Evolutionary conservation across 805 yeast genomes (phyloP).

Genomic region (Metschnikowia matae): DNA sequence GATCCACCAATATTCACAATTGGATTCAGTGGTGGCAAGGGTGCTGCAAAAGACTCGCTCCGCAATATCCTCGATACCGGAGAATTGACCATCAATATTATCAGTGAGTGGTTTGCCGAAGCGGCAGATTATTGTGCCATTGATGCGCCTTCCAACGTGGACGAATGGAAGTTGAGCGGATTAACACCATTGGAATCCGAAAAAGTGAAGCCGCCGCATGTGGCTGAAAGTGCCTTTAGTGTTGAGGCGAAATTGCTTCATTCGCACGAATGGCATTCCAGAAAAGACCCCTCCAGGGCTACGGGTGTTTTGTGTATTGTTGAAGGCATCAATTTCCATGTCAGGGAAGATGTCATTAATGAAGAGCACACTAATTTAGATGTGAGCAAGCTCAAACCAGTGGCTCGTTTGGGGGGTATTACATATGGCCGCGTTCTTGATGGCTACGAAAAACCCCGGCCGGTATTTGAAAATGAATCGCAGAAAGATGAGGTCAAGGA

Average conservation of each 20-base stretch:
- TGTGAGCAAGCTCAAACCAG: conserved; percentile 46
- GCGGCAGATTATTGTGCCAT: conserved; percentile 53
- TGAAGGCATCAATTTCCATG: conserved; percentile 57
- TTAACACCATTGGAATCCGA: conserved; percentile 44
- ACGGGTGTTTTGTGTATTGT: conserved; percentile 42
- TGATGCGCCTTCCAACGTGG: conserved; percentile 45
- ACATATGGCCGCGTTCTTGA: conserved; percentile 42
- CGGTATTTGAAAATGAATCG: conserved; percentile 27
- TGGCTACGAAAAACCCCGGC: conserved; percentile 47
- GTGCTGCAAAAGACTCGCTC: conserved; percentile 46
- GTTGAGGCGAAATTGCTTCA: conserved; percentile 50
- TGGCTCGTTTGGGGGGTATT: conserved; percentile 48
- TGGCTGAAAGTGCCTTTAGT: conserved; percentile 59
- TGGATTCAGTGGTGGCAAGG: conserved; percentile 42
- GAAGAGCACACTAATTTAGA: conserved; percentile 39
- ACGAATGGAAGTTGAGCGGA: conserved; percentile 56
- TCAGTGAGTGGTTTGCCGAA: conserved; percentile 61
- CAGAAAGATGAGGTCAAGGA: background rate
- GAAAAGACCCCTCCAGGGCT: conserved; percentile 26
- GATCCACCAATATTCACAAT: conserved; percentile 60
- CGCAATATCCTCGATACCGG: conserved; percentile 45
- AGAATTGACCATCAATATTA: conserved; percentile 53
- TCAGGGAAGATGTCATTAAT: conserved; percentile 50
- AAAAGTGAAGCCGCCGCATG: conserved; percentile 51
- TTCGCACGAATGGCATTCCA: conserved; percentile 43